Conservation (phyloP, 345 rosid species). For the Reutealis trisperma region DNA sequence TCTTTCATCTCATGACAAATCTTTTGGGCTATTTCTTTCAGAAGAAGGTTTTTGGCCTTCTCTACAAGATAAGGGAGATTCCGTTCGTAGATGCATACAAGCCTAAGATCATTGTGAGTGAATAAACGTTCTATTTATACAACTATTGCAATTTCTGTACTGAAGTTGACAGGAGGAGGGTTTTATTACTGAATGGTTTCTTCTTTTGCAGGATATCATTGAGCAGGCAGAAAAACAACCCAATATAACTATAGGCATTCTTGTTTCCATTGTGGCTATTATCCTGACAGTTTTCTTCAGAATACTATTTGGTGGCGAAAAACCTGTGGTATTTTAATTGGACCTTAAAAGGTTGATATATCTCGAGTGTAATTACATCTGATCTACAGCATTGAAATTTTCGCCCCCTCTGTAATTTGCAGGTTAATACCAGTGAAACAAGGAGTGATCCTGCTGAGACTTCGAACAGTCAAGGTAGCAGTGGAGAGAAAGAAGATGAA, state of each 20-base stretch:
- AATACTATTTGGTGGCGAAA: constrained; percentile 72
- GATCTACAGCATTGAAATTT: not conserved
- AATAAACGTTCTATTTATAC: no score
- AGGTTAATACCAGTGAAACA: constrained; percentile 25
- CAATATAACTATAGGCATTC: constrained; percentile 57
- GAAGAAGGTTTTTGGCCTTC: constrained; percentile 53
- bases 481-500: constrained; percentile 45
- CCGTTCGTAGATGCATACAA: constrained; percentile 65
- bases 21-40: constrained; percentile 12
- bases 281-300: constrained; percentile 44
- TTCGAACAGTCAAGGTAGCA: constrained; percentile 41
- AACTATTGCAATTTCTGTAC: not conserved
- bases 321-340: constrained; percentile 28
- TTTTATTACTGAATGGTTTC: not conserved
- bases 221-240: constrained; percentile 78
- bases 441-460: constrained; percentile 31
- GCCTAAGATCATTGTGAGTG: constrained; percentile 57
- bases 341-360: no score
- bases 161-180: no score
- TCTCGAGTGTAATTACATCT: not conserved
- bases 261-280: constrained; percentile 54
- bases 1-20: no score
- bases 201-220: constrained; percentile 51
- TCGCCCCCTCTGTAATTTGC: constrained; percentile 13
- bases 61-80: constrained; percentile 70